Conservation (phyloP, 225 moss, liverwort and hornwort species). For the Lunularia cruciata region DNA sequence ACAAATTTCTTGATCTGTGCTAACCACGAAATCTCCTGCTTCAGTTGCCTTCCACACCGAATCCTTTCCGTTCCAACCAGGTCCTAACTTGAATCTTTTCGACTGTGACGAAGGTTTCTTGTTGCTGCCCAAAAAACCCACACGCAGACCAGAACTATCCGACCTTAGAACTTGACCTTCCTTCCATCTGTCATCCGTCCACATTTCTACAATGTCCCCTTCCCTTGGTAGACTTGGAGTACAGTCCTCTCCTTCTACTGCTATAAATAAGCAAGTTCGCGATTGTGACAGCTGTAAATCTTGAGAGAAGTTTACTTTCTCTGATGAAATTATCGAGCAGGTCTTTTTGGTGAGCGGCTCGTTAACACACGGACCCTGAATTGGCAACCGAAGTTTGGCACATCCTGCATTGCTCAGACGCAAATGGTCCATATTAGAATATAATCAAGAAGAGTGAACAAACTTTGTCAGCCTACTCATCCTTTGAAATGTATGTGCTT, state of each 20-base stretch:
- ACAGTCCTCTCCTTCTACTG: neutral
- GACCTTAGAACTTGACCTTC: slow-evolving; percentile 28
- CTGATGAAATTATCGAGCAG: neutral
- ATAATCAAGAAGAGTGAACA: too few relatives aligned
- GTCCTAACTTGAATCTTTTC: slow-evolving; percentile 24
- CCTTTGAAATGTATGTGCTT: too few relatives aligned
- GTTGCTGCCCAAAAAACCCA: slow-evolving; percentile 22
- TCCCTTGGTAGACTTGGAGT: neutral
- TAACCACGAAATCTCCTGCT: neutral
- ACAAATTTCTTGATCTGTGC: neutral
- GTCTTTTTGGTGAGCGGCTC: neutral
- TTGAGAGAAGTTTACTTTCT: neutral
- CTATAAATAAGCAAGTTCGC: neutral
- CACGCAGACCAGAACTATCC: slow-evolving; percentile 19
- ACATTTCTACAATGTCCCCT: slow-evolving; percentile 34
- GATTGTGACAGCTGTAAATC: neutral
- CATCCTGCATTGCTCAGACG: slow-evolving; percentile 15
- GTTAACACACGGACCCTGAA: neutral
- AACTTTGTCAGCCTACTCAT: too few relatives aligned
- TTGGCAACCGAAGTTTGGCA: slow-evolving; percentile 30
- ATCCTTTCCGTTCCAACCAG: slow-evolving; percentile 26
- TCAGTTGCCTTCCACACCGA: slow-evolving; percentile 26
- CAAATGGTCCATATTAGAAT: too few relatives aligned
- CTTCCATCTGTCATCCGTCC: slow-evolving; percentile 36
- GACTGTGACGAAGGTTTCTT: neutral